Evolutionary conservation across 371 early-diverging fungal genomes (phyloP).

Genomic region (Zopfochytrium polystomum): DNA sequence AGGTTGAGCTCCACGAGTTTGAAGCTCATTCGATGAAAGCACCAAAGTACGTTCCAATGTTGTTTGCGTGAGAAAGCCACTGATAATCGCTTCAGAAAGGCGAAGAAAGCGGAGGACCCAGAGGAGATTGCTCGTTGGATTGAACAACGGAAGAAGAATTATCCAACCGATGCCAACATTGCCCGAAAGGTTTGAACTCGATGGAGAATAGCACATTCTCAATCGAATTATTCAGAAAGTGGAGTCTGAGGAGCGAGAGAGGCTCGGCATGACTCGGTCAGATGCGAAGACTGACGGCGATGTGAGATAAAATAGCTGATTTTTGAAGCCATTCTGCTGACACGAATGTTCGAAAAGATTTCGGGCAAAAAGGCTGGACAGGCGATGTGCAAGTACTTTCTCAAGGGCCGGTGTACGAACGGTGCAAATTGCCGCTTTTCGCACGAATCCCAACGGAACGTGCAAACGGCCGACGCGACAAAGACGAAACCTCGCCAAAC

Average conservation of each 20-base stretch:
- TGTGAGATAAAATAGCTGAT: too few species aligned
- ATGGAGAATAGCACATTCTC: too few species aligned
- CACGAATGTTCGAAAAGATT: neutral
- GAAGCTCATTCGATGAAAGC: neutral
- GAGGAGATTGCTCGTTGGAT: conserved; percentile 69
- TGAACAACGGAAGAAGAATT: conserved; percentile 61
- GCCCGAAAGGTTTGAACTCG: conserved; percentile 54
- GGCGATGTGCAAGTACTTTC: conserved; percentile 26
- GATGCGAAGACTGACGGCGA: conserved; percentile 8
- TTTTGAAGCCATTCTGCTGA: neutral
- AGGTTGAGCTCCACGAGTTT: too few species aligned
- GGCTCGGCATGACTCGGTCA: neutral
- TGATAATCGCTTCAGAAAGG: neutral
- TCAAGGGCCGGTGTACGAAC: conserved; percentile 21
- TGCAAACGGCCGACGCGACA: neutral
- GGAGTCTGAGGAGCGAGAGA: neutral
- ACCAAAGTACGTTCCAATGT: neutral
- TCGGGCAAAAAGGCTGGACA: conserved; percentile 7
- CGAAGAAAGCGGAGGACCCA: conserved; percentile 46
- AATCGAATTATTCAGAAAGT: neutral
- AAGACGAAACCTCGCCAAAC: too few species aligned
- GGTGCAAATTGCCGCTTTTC: conserved; percentile 26
- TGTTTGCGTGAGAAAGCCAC: neutral
- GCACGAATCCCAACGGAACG: conserved; percentile 18
- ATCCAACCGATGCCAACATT: conserved; percentile 62